Evolutionary conservation across 306 rosid species (phyloP), one percentile per base, ranked within the genome.

Genomic region (Cicer cuneatum): DNA sequence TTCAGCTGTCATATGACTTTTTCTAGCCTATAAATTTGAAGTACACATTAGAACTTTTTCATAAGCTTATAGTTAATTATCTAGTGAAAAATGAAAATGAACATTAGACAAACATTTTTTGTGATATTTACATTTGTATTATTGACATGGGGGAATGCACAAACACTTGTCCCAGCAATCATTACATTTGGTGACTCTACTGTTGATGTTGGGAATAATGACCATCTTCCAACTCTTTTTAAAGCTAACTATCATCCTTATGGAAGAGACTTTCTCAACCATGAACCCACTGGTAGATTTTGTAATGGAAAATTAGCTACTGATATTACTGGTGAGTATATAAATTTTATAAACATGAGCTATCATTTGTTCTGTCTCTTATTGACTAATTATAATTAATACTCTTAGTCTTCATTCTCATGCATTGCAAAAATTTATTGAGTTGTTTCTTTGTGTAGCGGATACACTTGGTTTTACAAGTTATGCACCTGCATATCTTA

Each of bases 271-370:
- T 94, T 86, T 68, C 74, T 75, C 38, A 92, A 79, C 56, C 98
- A 90, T 13, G 83, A 89, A 75, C 81, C 98, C 7, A 92, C 99
- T 4, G 98, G 99, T 12, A 90, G 99, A 80, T 95, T 95, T 72
- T 90, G 98, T 80, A 95, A 95, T 77, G 98, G 99, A 0, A 94
- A 94, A 78, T 76, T 94, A 62, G 99, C 98, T 51, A 94, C 97
- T 74, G 99, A 94, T 82, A 71, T 90, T 77, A 94, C 96, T 37
- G 99, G 97, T 66, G 10, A 66, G 54, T 1, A 65, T 10, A 41
- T 88, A 75, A 69, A 83, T 10, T 10, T 52, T 1, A 24, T 24
- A 24, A 24, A 24, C 4, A n/a, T n/a, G n/a, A n/a, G n/a, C n/a
- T n/a, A n/a, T n/a, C n/a, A n/a, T n/a, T n/a, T n/a, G n/a, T n/a